A percentile compares a stretch with the other conserved stretches of the same genome.
These are phyloP conservation scores for Calonectria fujianensis DNA, from an alignment of 2,329 filamentous ascomycete species.

Conservation along the genomic window DNA sequence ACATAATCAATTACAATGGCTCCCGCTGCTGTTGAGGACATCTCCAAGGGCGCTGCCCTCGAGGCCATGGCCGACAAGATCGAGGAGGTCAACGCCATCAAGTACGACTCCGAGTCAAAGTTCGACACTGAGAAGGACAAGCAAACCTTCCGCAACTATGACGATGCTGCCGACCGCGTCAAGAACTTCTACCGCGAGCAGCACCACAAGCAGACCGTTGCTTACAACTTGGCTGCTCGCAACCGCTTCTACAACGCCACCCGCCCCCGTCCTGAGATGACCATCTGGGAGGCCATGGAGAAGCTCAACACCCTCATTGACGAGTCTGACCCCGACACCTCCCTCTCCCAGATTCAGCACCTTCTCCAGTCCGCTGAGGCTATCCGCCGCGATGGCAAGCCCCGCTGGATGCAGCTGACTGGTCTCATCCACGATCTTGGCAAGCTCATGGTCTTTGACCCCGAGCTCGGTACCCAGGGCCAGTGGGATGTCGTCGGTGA, in stretches of 20 bases:
- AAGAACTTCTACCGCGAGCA: slow-evolving; percentile 89
- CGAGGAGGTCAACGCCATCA: slow-evolving; percentile 73
- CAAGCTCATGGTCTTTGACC: slow-evolving; percentile 88
- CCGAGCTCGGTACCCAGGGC: slow-evolving; percentile 77
- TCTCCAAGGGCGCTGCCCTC: slow-evolving; percentile 58
- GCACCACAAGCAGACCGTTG: slow-evolving; percentile 83
- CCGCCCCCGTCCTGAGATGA: slow-evolving; percentile 81
- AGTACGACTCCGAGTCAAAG: slow-evolving; percentile 72
- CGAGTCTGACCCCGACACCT: slow-evolving; percentile 92
- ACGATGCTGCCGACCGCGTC: slow-evolving; percentile 87
- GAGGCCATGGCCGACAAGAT: slow-evolving; percentile 70
- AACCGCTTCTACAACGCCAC: slow-evolving; percentile 74
- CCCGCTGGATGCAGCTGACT: slow-evolving; percentile 87
- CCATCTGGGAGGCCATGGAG: slow-evolving; percentile 93
- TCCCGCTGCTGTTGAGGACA: slow-evolving; percentile 52
- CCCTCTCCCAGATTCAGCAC: slow-evolving; percentile 91
- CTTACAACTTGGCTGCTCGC: slow-evolving; percentile 89
- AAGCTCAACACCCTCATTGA: slow-evolving; percentile 94
- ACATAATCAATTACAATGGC: slow-evolving; percentile 52
- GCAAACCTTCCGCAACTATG: slow-evolving; percentile 87
- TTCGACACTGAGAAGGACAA: slow-evolving; percentile 88
- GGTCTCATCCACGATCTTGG: slow-evolving; percentile 87
- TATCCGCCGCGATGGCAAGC: slow-evolving; percentile 89
- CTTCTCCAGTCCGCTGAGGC: slow-evolving; percentile 92
- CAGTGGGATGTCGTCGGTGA: slow-evolving; percentile 97